Evolutionary conservation across 345 rosid genomes (phyloP), one percentile per base, ranked within the genome.

Genomic region (Dipteronia sinensis): DNA sequence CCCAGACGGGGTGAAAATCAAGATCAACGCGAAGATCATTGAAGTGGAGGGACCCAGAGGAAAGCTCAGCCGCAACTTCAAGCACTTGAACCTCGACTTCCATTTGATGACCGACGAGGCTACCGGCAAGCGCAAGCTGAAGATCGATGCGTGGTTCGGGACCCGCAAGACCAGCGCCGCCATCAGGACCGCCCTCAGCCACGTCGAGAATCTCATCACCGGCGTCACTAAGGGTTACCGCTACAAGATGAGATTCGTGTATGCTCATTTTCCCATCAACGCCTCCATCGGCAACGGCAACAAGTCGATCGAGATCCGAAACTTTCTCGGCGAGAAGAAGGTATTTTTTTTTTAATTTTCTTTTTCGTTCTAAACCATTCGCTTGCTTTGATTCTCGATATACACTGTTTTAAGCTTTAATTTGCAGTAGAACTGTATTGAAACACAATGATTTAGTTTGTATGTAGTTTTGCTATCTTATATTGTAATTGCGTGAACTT

Each of bases 41-140:
- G 81, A 70, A 72, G 86, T 83, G 0, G 86, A 83, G 75, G 86
- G 86, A 19, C 86, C 86, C 5, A 75, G 86, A 4, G 86, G 86
- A 11, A 83, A 81, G 15, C 85, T 87, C 3, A 76, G 67, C 27
- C 86, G 88, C 15, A 77, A 87, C 69, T 87, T 87, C 86, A 87
- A 87, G 86, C 88, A 87, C 69, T 72, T 87, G 9, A 87, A 87
- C 73, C 88, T 87, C 47, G 89, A 87, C 72, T 87, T 87, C 78
- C 88, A 87, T 78, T 76, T 87, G 3, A 85, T 82, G 63, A 82
- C 74, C 42, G 87, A 84, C 29, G 53, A 73, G 2, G 72, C 13
- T 1, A 46, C 69, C 23, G 87, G 87, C 1, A 76, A 61, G 15
- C 27, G 40, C 25, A 79, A 84, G 81, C 83, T 84, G 2, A 79